Evolutionary conservation across 768 basidiomycete genomes (phyloP), one percentile per base, ranked within the genome.

Genomic region (Cystofilobasidium macerans): DNA sequence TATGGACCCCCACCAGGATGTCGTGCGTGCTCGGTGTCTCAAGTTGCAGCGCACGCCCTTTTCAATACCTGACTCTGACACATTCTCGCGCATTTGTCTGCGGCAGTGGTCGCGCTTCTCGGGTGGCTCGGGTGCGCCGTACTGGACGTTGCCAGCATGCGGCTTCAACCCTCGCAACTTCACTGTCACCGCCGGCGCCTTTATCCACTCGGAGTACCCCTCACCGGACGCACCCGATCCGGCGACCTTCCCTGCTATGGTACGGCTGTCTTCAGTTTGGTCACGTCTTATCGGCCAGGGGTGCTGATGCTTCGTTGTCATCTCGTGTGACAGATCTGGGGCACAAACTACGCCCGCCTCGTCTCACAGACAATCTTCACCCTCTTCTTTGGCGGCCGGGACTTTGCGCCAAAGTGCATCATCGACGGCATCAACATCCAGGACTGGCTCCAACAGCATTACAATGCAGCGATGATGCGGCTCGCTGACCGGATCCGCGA

Each of bases 1-100:
- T 76, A 84, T 99, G 79, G 92, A 97, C 72, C 91, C 94, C 7
- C 94, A 99, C 75, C 95, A 99, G 75, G 94, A 99, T 72, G 82
- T 83, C 47, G 93, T 95, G 74, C 73, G 90, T 82, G 1, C 11
- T 2, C 2, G 28, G 24, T 35, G 12, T 7, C 20, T 3, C 28
- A 6, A 6, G 3, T 24, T 6, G 45, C 5, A 20, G 45, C 14
- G 28, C n/a, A n/a, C n/a, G n/a, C n/a, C n/a, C n/a, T n/a, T n/a
- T n/a, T n/a, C n/a, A n/a, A n/a, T n/a, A n/a, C n/a, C n/a, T n/a
- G n/a, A n/a, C n/a, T n/a, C n/a, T n/a, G n/a, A n/a, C n/a, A n/a
- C n/a, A n/a, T n/a, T n/a, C n/a, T n/a, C n/a, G n/a, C 51, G 20
- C 18, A 0, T 33, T 20, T 9, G 7, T 18, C 42, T 18, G 26